These are phyloP conservation scores for Urochloa ruziziensis DNA, from an alignment of 176 grass and related monocot genomes.

Conservation along the genomic window DNA sequence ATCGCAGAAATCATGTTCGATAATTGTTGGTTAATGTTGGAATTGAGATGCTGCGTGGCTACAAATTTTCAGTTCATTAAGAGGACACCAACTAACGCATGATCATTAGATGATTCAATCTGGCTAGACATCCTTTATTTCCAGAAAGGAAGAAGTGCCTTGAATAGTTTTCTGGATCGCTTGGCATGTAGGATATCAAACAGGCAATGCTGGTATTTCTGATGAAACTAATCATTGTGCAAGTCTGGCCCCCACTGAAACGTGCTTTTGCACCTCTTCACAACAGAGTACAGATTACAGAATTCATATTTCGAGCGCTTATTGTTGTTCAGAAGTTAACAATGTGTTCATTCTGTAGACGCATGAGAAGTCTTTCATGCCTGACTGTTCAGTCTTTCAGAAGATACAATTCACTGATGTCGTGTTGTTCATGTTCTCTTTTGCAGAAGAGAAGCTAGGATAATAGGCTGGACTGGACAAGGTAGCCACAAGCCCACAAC, in stretches of 20 bases:
- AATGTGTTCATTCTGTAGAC: not conserved
- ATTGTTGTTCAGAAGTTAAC: not conserved
- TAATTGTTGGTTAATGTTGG: conserved; percentile 10
- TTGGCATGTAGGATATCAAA: not conserved
- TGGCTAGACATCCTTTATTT: conserved; percentile 10
- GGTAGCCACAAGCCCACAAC: conserved; percentile 4
- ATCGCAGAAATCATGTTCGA: not conserved
- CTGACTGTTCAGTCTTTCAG: not conserved
- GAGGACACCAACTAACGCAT: not conserved
- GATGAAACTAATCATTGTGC: not conserved
- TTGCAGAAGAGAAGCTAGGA: conserved; percentile 46
- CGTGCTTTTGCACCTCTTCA: not conserved
- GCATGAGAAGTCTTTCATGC: not conserved
- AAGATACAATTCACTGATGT: not conserved
- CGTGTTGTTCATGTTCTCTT: conserved; percentile 6
- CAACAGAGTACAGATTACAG: not conserved
- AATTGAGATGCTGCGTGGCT: not conserved
- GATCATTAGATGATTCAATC: conserved; percentile 11
- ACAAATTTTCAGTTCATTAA: not conserved
- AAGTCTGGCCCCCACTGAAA: not conserved
- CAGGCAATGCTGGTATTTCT: conserved; percentile 2
- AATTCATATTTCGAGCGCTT: not conserved
- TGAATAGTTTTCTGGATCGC: not conserved
- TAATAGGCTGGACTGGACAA: conserved; percentile 8
- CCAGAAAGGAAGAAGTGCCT: not conserved